Base-by-base conservation (phyloP, 805 yeast species). In the Candida incommunis region DNA sequence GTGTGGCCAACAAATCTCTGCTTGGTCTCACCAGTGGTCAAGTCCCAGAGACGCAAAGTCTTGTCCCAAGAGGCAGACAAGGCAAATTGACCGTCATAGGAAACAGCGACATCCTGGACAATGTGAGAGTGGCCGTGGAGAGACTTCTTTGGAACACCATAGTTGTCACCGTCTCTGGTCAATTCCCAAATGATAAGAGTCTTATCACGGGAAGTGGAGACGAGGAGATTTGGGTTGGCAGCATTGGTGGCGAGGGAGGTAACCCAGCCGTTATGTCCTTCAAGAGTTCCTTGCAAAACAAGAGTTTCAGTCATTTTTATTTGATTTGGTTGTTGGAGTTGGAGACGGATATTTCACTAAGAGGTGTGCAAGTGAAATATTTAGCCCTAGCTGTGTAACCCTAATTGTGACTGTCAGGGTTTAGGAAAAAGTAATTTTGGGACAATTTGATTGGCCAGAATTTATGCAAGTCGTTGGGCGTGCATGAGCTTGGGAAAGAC, bases 21-120 rank as follows among this genome's bases (percentile, higher is more conserved):
- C 70, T 87, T 75, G 66, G 87, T 80, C 71, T 79, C 85, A 76
- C 97, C 99, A 62, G 88, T 76, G 68, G 80, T 80, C 63, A 92
- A 77, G 70, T 86, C 87, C 99, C 99, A 92, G 67, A 92, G 81
- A 79, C 97, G 90, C 69, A 94, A 77, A 66, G 98, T 88, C 78
- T 83, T 86, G 72, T 92, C 98, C 99, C 99, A 92, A 63, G 98
- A 92, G 65, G 94, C 96, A 55, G 98, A 92, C 69, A 92, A 75
- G 65, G 96, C 97, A 77, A 79, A 90, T 65, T 81, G 79, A 70
- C 97, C 97, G 68, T 92, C 98, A 67, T 94, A 87, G 56, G 97
- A 85, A 74, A 92, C 82, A 68, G 92, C 84, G 69, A 87, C 90
- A 68, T 92, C 98, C 75, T 87, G 88, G 60, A 92, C 95, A 65